Percentiles rank a stretch among this genome's conserved stretches.
Conservation (phyloP, 257 asterid genomes). For the Ehretia macrophylla region DNA sequence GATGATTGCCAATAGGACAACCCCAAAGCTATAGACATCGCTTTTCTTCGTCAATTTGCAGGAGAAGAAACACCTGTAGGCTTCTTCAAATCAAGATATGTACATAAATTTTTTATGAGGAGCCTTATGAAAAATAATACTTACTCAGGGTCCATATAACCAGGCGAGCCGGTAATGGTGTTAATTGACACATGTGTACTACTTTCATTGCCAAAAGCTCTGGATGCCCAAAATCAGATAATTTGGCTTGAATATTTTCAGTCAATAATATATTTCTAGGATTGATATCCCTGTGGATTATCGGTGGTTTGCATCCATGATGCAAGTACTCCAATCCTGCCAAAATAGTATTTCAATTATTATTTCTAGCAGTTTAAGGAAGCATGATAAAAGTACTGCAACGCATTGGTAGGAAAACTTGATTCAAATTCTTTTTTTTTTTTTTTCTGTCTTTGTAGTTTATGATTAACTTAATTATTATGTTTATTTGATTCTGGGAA, state of each 20-base stretch:
- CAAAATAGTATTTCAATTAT: too few relatives aligned
- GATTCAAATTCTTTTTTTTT: too few relatives aligned
- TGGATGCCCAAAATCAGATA: conserved; percentile 44
- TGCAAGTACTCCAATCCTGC: conserved; percentile 46
- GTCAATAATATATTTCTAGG: conserved; percentile 28
- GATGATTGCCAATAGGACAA: conserved; percentile 31
- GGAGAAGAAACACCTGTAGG: conserved; percentile 6
- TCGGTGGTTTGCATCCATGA: conserved; percentile 35
- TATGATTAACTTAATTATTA: too few relatives aligned
- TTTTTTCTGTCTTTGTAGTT: too few relatives aligned
- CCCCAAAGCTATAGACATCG: conserved; percentile 39
- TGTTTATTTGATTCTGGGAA: too few relatives aligned
- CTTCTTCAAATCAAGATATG: not conserved
- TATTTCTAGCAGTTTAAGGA: too few relatives aligned
- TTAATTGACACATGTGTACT: conserved; percentile 16
- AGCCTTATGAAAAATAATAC: not conserved
- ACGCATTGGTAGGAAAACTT: too few relatives aligned
- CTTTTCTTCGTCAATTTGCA: conserved; percentile 27
- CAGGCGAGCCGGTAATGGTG: conserved; percentile 25
- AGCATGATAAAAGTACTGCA: too few relatives aligned
- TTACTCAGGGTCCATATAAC: conserved; percentile 41
- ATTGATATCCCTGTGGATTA: conserved; percentile 45
- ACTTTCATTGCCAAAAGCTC: conserved; percentile 18
- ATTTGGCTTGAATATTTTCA: conserved; percentile 25
- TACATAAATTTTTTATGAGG: too few relatives aligned